Evolutionary conservation across 2,329 filamentous ascomycete genomes (phyloP).

Genomic region (Fusarium metavorans): DNA sequence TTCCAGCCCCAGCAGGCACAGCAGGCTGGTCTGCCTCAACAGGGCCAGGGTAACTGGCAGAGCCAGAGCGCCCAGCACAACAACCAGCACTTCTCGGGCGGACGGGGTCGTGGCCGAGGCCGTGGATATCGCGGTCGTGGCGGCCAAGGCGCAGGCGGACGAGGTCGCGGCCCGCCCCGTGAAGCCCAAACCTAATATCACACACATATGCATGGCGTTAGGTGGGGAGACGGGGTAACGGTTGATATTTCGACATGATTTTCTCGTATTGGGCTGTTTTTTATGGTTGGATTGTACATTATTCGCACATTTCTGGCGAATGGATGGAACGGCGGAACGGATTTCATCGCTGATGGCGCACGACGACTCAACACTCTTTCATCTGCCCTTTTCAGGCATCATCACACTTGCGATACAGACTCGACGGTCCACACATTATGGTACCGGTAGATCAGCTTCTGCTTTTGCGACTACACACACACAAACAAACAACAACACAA

Average conservation of each 20-base stretch:
- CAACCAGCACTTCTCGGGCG: constrained; percentile 48
- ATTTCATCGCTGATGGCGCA: constrained; percentile 48
- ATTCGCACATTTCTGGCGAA: constrained; percentile 55
- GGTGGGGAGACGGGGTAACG: constrained; percentile 39
- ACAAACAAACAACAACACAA: constrained; percentile 24
- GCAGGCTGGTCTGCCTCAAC: constrained; percentile 48
- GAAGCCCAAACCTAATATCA: constrained; percentile 51
- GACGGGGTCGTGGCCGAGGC: constrained; percentile 54
- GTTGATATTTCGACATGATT: constrained; percentile 47
- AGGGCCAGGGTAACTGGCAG: constrained; percentile 57
- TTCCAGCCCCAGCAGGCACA: constrained; percentile 46
- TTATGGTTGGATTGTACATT: constrained; percentile 58
- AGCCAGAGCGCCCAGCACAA: constrained; percentile 53
- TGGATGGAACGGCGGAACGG: constrained; percentile 51
- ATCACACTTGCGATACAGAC: constrained; percentile 34
- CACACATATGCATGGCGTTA: constrained; percentile 44
- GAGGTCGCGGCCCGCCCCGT: constrained; percentile 52
- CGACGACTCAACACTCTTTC: constrained; percentile 39
- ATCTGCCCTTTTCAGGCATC: constrained; percentile 28
- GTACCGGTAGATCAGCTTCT: constrained; percentile 35
- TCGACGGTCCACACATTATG: constrained; percentile 25
- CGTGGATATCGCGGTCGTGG: constrained; percentile 55
- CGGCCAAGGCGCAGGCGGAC: constrained; percentile 49
- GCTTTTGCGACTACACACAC: constrained; percentile 39
- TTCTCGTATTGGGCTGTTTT: constrained; percentile 48